These are phyloP conservation scores for Kluyveromyces starmeri DNA, from an alignment of 805 yeast species.

Conservation along the genomic window DNA sequence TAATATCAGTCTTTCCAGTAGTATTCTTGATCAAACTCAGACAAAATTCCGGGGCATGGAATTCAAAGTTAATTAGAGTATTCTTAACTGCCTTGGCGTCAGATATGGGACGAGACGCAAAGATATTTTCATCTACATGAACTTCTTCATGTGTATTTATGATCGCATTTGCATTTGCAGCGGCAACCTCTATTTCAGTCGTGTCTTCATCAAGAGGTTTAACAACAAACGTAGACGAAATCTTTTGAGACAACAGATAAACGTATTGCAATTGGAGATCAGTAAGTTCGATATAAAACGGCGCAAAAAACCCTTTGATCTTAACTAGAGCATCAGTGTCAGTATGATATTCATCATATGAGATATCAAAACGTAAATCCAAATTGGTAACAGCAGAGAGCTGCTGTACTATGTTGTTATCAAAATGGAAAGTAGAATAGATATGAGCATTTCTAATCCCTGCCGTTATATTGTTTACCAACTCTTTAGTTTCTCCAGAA, in stretches of 20 bases:
- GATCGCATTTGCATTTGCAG: constrained; percentile 50
- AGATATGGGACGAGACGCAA: no score
- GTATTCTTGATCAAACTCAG: constrained; percentile 54
- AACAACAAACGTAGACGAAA: constrained; percentile 45
- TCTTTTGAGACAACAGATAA: constrained; percentile 42
- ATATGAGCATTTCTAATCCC: constrained; percentile 68
- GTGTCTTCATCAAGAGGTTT: constrained; percentile 35
- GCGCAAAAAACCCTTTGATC: constrained; percentile 51
- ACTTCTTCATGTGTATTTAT: constrained; percentile 27
- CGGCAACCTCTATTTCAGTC: constrained; percentile 54
- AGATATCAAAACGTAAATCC: constrained; percentile 52
- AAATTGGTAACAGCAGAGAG: constrained; percentile 59
- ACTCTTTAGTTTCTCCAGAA: constrained; percentile 20
- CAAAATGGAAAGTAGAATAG: constrained; percentile 50
- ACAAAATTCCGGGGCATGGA: constrained; percentile 55
- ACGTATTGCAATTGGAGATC: constrained; percentile 63
- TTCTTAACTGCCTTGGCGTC: no score
- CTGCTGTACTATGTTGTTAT: constrained; percentile 37
- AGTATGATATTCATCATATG: constrained; percentile 37
- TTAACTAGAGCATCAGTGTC: constrained; percentile 29
- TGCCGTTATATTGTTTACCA: constrained; percentile 49
- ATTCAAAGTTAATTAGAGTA: constrained; percentile 36
- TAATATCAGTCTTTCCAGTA: constrained; percentile 26
- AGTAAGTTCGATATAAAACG: constrained; percentile 55
- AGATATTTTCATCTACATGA: constrained; percentile 9